A percentile compares a stretch with the other conserved stretches of the same genome.
phyloP scores from a whole-genome alignment of 148 eudicot genomes.

The Chenopodium formosanum region DNA sequence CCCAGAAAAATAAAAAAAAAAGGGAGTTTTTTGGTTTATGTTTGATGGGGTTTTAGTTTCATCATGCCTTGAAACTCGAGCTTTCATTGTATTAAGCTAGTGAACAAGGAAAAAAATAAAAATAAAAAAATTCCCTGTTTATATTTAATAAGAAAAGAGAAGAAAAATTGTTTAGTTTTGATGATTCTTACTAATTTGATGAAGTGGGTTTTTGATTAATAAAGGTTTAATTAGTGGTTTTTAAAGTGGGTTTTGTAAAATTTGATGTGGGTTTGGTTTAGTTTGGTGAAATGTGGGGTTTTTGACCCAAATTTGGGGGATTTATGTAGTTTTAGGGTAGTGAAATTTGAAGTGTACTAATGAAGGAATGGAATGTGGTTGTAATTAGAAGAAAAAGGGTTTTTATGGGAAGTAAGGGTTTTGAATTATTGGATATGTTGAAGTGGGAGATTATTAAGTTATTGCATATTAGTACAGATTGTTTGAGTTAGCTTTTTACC shows the following conservation, averaged over 20 bases:
- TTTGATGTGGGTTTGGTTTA: conserved; percentile 25
- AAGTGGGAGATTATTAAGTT: conserved; percentile 26
- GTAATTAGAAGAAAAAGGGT: conserved; percentile 16
- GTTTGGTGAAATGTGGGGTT: conserved; percentile 32
- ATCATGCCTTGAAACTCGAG: conserved; percentile 33
- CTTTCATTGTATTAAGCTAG: conserved; percentile 20
- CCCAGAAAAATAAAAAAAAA: background rate
- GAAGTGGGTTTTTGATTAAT: conserved; percentile 3
- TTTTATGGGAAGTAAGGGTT: conserved; percentile 35
- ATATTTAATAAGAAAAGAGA: background rate
- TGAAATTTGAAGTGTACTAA: conserved; percentile 16
- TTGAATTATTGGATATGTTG: conserved; percentile 28
- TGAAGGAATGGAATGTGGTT: conserved; percentile 39
- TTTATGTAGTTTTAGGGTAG: conserved; percentile 13
- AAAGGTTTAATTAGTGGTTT: background rate
- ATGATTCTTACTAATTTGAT: background rate
- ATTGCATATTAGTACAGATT: conserved; percentile 30
- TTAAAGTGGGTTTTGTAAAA: background rate
- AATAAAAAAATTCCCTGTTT: background rate
- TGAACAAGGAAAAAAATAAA: background rate
- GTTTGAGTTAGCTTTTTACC: conserved; percentile 32
- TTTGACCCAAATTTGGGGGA: conserved; percentile 20
- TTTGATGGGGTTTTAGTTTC: conserved; percentile 8
- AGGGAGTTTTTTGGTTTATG: conserved; percentile 5
- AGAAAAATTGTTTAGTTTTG: conserved; percentile 6